phyloP scores from a whole-genome alignment of 2,329 filamentous ascomycete species.

The Trichoderma guizhouense region DNA sequence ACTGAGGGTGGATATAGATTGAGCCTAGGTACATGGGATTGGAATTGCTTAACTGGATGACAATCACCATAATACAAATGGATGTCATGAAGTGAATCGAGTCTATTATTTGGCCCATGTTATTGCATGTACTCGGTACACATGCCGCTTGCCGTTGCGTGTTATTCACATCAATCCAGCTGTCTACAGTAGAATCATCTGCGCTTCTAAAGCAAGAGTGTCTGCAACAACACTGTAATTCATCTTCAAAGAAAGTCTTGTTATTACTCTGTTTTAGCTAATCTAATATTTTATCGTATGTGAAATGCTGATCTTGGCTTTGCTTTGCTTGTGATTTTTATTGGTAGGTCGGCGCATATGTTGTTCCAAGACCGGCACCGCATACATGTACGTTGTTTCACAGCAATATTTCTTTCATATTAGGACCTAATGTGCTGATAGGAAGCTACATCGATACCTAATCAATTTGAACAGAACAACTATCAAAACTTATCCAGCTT shows the following conservation, averaged over 20 bases:
- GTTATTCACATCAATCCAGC: not conserved
- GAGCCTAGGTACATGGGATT: fast-evolving
- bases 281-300: not conserved
- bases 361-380: not conserved
- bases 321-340: not conserved
- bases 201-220: not conserved
- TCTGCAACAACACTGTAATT: not conserved
- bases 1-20: not conserved
- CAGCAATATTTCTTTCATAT: not conserved
- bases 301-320: not conserved
- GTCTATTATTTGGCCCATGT: not conserved
- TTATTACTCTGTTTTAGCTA: not conserved
- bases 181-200: not conserved
- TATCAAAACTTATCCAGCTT: not conserved
- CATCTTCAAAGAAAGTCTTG: not conserved
- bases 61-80: not conserved
- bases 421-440: not conserved
- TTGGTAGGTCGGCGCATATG: not conserved
- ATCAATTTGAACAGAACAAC: not conserved
- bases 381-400: not conserved
- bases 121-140: not conserved
- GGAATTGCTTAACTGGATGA: not conserved
- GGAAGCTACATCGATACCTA: not conserved
- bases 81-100: not conserved
- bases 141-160: not conserved